phyloP scores from a whole-genome alignment of 139 green algal genomes.

The Astrephomene gubernaculifera region DNA sequence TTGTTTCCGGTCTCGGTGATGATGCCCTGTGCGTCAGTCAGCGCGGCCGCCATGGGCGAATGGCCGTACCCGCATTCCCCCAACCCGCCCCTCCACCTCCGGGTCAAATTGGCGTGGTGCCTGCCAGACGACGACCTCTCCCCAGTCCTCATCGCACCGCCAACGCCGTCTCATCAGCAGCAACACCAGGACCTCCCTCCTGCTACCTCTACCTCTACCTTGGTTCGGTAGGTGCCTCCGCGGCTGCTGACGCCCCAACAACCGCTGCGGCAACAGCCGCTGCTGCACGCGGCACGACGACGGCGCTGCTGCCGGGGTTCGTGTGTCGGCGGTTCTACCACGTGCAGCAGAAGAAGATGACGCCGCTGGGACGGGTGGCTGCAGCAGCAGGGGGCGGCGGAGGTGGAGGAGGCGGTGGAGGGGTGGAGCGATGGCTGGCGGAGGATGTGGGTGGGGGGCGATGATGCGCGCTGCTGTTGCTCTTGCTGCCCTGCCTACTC shows the following conservation, averaged over 20 bases:
- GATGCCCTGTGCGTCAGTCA: background rate
- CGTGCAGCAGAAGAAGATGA: too few species aligned
- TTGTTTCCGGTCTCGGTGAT: background rate
- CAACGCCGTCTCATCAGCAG: background rate
- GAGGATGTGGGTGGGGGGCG: too few species aligned
- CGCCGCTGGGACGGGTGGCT: too few species aligned
- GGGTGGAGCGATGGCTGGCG: too few species aligned
- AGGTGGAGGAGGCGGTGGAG: too few species aligned
- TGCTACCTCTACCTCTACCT: background rate
- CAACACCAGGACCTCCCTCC: background rate
- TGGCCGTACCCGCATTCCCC: background rate
- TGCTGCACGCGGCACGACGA: too few species aligned
- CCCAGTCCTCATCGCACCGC: background rate
- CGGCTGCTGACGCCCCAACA: too few species aligned
- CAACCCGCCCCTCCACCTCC: background rate
- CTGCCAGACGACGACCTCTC: background rate
- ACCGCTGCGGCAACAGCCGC: too few species aligned
- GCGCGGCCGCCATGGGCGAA: background rate
- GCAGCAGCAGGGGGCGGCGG: too few species aligned
- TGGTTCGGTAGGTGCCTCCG: background rate
- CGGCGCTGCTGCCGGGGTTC: too few species aligned
- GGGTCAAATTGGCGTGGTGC: slow-evolving; percentile 19
- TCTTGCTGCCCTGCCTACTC: background rate
- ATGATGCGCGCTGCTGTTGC: background rate
- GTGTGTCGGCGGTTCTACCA: too few species aligned